These are phyloP conservation scores for Cordyceps javanica DNA, from an alignment of 2,329 filamentous ascomycete genomes.

Conservation along the genomic window DNA sequence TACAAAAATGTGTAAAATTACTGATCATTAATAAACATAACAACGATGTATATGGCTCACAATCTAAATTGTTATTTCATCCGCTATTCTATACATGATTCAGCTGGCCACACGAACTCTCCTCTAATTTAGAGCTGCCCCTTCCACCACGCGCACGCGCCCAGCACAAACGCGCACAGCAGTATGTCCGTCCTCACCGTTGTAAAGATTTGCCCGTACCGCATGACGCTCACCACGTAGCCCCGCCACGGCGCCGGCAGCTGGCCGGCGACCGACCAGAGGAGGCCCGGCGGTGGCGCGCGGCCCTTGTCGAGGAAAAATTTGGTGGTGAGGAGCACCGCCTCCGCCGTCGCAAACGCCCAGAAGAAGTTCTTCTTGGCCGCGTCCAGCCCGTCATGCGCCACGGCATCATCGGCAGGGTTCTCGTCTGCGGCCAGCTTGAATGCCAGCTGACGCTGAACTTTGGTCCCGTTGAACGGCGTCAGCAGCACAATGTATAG, in stretches of 20 bases:
- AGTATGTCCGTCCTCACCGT: constrained; percentile 69
- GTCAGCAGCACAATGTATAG: constrained; percentile 64
- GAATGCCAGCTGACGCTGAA: constrained; percentile 46
- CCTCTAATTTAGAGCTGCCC: constrained; percentile 16
- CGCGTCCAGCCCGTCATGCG: constrained; percentile 22
- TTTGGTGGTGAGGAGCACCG: constrained; percentile 63
- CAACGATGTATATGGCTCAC: background rate
- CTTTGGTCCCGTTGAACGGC: constrained; percentile 60
- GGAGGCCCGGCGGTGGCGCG: constrained; percentile 51
- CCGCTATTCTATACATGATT: background rate
- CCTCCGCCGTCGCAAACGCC: constrained; percentile 73
- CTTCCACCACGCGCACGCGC: constrained; percentile 44
- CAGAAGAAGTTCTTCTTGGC: constrained; percentile 56
- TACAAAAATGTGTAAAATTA: background rate
- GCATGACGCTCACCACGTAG: constrained; percentile 54
- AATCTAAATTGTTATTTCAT: background rate
- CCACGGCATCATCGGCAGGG: background rate
- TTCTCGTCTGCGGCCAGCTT: constrained; percentile 11
- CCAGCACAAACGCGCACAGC: constrained; percentile 70
- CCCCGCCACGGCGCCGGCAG: constrained; percentile 59
- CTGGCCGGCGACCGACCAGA: constrained; percentile 58
- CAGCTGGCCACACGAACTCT: background rate
- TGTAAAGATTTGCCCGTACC: constrained; percentile 65
- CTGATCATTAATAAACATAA: background rate
- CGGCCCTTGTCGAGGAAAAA: constrained; percentile 62